phyloP scores from a whole-genome alignment of 768 basidiomycete genomes.

The Amanita muscaria region DNA sequence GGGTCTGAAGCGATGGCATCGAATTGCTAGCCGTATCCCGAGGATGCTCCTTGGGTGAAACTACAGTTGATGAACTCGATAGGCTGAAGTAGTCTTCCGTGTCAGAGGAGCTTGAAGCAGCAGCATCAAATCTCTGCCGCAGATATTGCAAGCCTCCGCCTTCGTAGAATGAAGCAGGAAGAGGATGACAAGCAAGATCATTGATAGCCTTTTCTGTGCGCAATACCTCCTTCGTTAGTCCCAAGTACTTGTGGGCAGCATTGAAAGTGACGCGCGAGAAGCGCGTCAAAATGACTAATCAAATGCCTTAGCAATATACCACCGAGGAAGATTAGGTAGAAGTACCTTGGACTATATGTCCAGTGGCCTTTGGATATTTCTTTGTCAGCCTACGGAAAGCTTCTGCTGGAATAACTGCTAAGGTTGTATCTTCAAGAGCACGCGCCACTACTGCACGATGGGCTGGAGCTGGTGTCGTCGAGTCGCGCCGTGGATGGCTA shows the following conservation, averaged over 20 bases:
- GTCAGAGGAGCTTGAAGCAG: constrained; percentile 36
- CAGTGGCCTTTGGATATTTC: constrained; percentile 94
- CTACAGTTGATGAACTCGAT: constrained; percentile 17
- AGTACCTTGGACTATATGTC: constrained; percentile 88
- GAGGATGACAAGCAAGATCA: constrained; percentile 90
- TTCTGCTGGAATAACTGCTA: constrained; percentile 98
- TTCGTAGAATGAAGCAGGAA: constrained; percentile 87
- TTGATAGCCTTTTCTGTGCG: constrained; percentile 97
- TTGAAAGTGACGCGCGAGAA: constrained; percentile 97
- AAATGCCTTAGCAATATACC: constrained; percentile 7
- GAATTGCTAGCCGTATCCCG: background rate
- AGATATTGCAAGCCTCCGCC: constrained; percentile 84
- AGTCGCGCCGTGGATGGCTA: constrained; percentile 14
- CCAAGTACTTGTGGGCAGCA: constrained; percentile 94
- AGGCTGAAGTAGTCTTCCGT: constrained; percentile 52
- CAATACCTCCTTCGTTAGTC: constrained; percentile 89
- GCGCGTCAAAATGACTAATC: constrained; percentile 81
- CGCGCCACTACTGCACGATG: constrained; percentile 81
- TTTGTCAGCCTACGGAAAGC: constrained; percentile 91
- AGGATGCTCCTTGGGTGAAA: constrained; percentile 19
- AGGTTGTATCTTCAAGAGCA: constrained; percentile 87
- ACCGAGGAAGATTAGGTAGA: background rate
- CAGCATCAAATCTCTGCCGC: constrained; percentile 79
- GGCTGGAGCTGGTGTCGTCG: constrained; percentile 24
- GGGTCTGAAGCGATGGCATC: constrained; percentile 12